Evolutionary conservation across 768 basidiomycete species (phyloP).

Genomic region (Clavaria fumosa): DNA sequence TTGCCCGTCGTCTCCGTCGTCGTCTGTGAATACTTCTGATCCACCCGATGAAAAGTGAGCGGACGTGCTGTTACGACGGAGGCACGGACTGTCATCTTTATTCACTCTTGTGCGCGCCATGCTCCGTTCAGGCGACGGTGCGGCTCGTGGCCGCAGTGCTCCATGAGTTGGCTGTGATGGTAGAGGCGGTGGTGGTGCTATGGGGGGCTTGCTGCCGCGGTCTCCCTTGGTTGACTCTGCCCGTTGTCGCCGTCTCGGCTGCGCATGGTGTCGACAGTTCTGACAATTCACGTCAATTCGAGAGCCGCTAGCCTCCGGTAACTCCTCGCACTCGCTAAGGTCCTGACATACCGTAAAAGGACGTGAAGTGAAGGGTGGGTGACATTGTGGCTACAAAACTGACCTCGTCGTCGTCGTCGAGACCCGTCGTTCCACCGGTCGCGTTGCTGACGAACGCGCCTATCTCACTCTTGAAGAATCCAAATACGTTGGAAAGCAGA

Average conservation of each 20-base stretch:
- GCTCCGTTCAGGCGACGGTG: neutral
- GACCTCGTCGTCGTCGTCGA: constrained; percentile 9
- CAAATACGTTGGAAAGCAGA: constrained; percentile 47
- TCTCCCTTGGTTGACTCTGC: too few relatives aligned
- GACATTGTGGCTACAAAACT: constrained; percentile 3
- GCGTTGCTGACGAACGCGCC: constrained; percentile 58
- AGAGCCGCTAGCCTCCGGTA: neutral
- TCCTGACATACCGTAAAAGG: constrained; percentile 4
- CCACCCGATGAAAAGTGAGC: neutral
- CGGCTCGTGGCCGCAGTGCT: neutral
- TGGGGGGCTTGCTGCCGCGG: too few relatives aligned
- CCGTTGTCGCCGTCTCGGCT: neutral
- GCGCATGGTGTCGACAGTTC: neutral
- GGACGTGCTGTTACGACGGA: too few relatives aligned
- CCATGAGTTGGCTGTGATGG: too few relatives aligned
- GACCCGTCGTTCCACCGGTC: constrained; percentile 31
- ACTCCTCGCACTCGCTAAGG: neutral
- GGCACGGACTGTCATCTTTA: neutral
- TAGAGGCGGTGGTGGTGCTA: too few relatives aligned
- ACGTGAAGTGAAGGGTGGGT: constrained; percentile 6
- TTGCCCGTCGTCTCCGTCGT: constrained; percentile 14
- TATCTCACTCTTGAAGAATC: constrained; percentile 55
- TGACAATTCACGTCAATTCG: neutral
- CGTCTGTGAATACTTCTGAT: constrained; percentile 1
- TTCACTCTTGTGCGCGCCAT: neutral